Evolutionary conservation across 257 asterid species (phyloP), one percentile per base, ranked within the genome.

Genomic region (Plectranthus barbatus): DNA sequence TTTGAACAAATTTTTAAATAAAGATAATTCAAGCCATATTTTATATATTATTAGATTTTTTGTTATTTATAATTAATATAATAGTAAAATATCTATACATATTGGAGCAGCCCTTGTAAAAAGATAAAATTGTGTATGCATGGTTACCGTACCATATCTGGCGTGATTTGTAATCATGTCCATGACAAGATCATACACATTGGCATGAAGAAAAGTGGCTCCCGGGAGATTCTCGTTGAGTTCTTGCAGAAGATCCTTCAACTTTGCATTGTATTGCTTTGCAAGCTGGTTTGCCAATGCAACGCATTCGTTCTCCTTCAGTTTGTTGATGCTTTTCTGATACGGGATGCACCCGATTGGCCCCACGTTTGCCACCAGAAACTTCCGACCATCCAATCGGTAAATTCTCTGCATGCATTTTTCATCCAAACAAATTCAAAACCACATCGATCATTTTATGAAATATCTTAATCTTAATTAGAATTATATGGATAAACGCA

Each of bases 311-410:
- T 75, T 67, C 15, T 74, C 88, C 3, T 8, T 61, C 36, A 92
- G 62, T 46, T 85, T 87, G 33, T 92, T 92, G 0, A 92, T 86
- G 11, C 90, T 85, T 53, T 80, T 86, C 54, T 92, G 99, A 62
- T 92, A 92, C 0, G 99, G 99, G 51, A 92, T 92, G 84, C 99
- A 92, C 3, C 99, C 99, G 17, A 89, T 63, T 3, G 99, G 99
- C 4, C 99, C 99, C 1, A 92, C 96, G 46, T 92, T 92, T 41
- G 87, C 90, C 29, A 92, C 60, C 7, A 92, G 68, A 65, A 92
- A 92, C 79, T 89, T 92, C 67, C 97, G 77, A 0, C 82, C 99
- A 51, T 85, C 97, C 69, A 92, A n/a, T 46, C 56, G 53, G 72
- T 92, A 92, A 5, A 86, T 81, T 53, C 99, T 85, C 99, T 92